A percentile compares a stretch with the other conserved stretches of the same genome.
Conservation (phyloP, 257 asterid genomes). For the Solanum chiquidenum region DNA sequence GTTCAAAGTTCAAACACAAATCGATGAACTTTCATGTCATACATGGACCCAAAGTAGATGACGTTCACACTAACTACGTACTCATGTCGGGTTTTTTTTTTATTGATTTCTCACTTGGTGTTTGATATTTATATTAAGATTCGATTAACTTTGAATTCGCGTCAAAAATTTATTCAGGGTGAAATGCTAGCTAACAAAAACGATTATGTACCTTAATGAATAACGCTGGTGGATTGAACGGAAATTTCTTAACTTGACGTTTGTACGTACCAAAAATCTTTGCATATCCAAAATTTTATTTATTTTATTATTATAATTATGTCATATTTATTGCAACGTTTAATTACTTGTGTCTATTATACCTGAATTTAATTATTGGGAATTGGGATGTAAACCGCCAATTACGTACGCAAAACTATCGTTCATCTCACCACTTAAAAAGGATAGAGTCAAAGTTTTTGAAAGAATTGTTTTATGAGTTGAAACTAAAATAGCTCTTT, state of each 20-base stretch:
- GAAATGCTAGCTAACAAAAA: no score
- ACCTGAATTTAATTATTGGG: not conserved
- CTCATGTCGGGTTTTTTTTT: not conserved
- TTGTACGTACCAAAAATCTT: not conserved
- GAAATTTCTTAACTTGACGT: not conserved
- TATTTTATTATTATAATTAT: not conserved
- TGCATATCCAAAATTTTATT: not conserved
- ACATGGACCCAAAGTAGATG: not conserved
- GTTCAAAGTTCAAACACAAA: not conserved
- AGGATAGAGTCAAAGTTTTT: not conserved
- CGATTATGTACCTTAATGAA: accelerated
- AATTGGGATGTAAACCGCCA: not conserved
- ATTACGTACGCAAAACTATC: not conserved
- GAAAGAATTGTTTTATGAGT: not conserved
- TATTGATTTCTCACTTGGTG: not conserved
- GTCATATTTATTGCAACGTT: not conserved
- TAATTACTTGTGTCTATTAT: not conserved
- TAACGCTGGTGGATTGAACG: no score
- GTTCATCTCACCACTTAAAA: not conserved
- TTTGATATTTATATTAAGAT: no score
- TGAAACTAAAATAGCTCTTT: not conserved
- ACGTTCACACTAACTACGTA: not conserved
- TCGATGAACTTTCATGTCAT: not conserved
- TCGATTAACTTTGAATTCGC: accelerated
- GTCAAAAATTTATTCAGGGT: accelerated